Conservation (phyloP, 495 filamentous ascomycete genomes). For the Xylaria acuta region DNA sequence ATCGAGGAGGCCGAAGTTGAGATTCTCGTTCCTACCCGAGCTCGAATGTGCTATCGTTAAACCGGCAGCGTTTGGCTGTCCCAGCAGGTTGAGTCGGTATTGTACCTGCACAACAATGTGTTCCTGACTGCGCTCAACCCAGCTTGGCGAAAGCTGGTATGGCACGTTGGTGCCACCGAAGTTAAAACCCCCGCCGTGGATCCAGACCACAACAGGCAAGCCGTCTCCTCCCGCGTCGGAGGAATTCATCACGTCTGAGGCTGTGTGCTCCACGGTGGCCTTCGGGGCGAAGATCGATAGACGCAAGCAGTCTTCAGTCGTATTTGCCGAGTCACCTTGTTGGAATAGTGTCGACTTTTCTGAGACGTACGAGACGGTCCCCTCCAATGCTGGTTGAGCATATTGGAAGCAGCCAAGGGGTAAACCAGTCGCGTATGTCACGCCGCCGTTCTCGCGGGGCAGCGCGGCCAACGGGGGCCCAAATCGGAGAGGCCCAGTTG, state of each 20-base stretch:
- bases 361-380: background rate
- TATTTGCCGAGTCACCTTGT: constrained; percentile 15
- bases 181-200: constrained; percentile 46
- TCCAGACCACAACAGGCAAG: constrained; percentile 50
- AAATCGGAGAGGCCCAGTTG: constrained; percentile 37
- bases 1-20: constrained; percentile 69
- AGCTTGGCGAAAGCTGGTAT: constrained; percentile 48
- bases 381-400: constrained; percentile 1
- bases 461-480: constrained; percentile 30
- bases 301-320: constrained; percentile 35
- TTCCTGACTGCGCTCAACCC: constrained; percentile 51
- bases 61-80: constrained; percentile 57
- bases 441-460: constrained; percentile 8
- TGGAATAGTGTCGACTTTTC: constrained; percentile 8
- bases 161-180: constrained; percentile 41
- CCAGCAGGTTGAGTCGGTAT: constrained; percentile 63
- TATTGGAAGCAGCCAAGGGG: constrained; percentile 17
- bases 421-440: constrained; percentile 5
- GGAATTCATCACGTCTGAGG: background rate
- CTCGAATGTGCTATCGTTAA: constrained; percentile 27
- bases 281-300: constrained; percentile 42
- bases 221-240: background rate
- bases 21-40: constrained; percentile 6
- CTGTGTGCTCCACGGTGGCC: constrained; percentile 6
- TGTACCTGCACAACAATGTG: constrained; percentile 65